Evolutionary conservation across 805 yeast genomes (phyloP), one percentile per base, ranked within the genome.

Genomic region (Candida vaughaniae): DNA sequence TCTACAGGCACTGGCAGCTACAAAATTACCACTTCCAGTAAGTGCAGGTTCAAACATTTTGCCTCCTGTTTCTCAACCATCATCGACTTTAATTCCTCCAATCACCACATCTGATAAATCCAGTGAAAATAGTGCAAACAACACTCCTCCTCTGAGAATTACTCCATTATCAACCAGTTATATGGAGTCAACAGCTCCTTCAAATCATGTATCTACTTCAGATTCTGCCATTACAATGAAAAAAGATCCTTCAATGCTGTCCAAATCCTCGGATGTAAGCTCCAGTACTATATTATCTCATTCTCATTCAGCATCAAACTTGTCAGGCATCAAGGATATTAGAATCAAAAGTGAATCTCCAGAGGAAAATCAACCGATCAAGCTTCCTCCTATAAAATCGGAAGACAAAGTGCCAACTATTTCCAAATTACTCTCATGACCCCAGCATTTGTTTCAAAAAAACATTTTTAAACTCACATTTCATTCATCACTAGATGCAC

Each of bases 371-470:
- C 22, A 32, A 16, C 38, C 39, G 8, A 41, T 51, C 15, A 51
- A 45, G 32, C 31, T 52, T 23, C 55, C 57, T 3, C 49, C 56
- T 3, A 52, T 52, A 8, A 43, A 51, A 27, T 39, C 42, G 5
- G 47, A 43, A n/a, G 45, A 42, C 32, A 51, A 51, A 26, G 45
- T 46, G 15, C 58, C 59, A 8, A 47, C 48, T 8, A 53, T 55
- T 11, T 52, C 58, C 14, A 55, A 54, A 32, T 33, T 55, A 25
- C 20, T 36, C 31, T 29, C 34, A 23, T 35, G 26, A 29, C 10
- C 10, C n/a, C n/a, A n/a, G n/a, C n/a, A n/a, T n/a, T n/a, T n/a
- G n/a, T n/a, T n/a, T n/a, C n/a, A n/a, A n/a, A n/a, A n/a, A n/a
- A n/a, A n/a, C n/a, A n/a, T n/a, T n/a, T n/a, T n/a, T n/a, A n/a